These are phyloP conservation scores for Cyberlindnera euphorbiae DNA, from an alignment of 805 yeast genomes.

Conservation along the genomic window DNA sequence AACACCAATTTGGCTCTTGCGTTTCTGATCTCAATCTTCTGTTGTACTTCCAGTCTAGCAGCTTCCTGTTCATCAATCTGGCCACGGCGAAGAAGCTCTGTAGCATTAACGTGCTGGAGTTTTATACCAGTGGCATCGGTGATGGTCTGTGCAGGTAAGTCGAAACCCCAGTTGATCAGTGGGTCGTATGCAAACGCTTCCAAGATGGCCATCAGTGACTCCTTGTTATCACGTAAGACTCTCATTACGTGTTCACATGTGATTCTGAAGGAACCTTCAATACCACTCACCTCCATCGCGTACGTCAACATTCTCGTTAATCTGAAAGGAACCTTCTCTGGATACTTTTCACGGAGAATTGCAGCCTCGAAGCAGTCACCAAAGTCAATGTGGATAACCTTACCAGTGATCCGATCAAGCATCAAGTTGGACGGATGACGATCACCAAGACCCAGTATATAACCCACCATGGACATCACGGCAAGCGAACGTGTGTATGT, in stretches of 20 bases:
- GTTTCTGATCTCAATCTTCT: slow-evolving; percentile 67
- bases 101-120: slow-evolving; percentile 63
- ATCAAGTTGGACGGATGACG: slow-evolving; percentile 96
- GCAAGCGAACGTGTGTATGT: slow-evolving; percentile 95
- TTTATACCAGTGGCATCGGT: slow-evolving; percentile 70
- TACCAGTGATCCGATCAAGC: slow-evolving; percentile 92
- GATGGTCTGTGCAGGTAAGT: slow-evolving; percentile 76
- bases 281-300: slow-evolving; percentile 99
- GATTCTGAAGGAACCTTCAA: slow-evolving; percentile 94
- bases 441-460: slow-evolving; percentile 93
- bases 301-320: slow-evolving; percentile 94
- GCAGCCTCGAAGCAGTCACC: slow-evolving; percentile 99
- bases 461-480: slow-evolving; percentile 98
- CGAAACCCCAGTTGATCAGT: slow-evolving; percentile 97
- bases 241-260: slow-evolving; percentile 98
- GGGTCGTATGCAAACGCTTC: slow-evolving; percentile 99
- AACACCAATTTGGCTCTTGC: slow-evolving; percentile 89
- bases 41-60: slow-evolving; percentile 60
- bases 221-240: slow-evolving; percentile 87
- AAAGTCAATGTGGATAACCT: slow-evolving; percentile 94
- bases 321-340: slow-evolving; percentile 97
- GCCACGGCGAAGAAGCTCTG: slow-evolving; percentile 64
- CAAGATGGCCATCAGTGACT: slow-evolving; percentile 93
- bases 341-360: slow-evolving; percentile 90
- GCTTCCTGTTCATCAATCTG: slow-evolving; percentile 78